These are phyloP conservation scores for Laetiporus sulphureus DNA, from an alignment of 1,284 basidiomycete species.

Conservation along the genomic window DNA sequence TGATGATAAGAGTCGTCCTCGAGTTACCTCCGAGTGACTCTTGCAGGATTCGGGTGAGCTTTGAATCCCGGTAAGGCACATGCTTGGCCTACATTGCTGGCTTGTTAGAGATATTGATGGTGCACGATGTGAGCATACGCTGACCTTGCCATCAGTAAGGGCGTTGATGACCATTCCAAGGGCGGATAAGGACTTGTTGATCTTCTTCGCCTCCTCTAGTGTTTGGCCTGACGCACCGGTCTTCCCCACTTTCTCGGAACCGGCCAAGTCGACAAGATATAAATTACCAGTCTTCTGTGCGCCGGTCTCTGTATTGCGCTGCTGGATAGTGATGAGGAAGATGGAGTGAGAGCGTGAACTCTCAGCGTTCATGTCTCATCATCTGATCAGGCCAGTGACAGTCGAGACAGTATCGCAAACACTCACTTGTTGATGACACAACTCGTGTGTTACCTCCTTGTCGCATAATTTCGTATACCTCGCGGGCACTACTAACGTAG, in stretches of 20 bases:
- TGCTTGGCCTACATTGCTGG: conserved; percentile 72
- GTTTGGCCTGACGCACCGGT: conserved; percentile 99
- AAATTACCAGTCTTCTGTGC: conserved; percentile 95
- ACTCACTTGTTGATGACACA: conserved; percentile 91
- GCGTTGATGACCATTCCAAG: conserved; percentile 99
- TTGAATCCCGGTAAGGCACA: conserved; percentile 98
- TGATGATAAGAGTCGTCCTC: conserved; percentile 97
- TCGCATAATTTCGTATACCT: conserved; percentile 99
- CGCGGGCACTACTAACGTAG: conserved; percentile 94
- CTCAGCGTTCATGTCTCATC: conserved; percentile 97
- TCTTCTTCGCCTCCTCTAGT: conserved; percentile 99
- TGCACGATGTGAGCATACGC: conserved; percentile 14
- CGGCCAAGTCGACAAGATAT: conserved; percentile 97
- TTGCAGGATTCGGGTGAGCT: conserved; percentile 98
- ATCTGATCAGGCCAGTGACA: conserved; percentile 3
- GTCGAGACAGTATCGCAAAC: not conserved
- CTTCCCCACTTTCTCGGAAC: conserved; percentile 99
- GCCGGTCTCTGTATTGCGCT: conserved; percentile 93
- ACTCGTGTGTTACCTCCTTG: conserved; percentile 90
- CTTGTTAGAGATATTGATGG: not conserved
- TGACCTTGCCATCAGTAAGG: conserved; percentile 90
- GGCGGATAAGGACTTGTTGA: conserved; percentile 97
- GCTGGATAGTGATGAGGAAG: conserved; percentile 96
- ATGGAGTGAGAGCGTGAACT: conserved; percentile 99
- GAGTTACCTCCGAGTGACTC: conserved; percentile 99